Conservation (phyloP, 192 early-diverging fungal species). For the Backusella tarrabulga region DNA sequence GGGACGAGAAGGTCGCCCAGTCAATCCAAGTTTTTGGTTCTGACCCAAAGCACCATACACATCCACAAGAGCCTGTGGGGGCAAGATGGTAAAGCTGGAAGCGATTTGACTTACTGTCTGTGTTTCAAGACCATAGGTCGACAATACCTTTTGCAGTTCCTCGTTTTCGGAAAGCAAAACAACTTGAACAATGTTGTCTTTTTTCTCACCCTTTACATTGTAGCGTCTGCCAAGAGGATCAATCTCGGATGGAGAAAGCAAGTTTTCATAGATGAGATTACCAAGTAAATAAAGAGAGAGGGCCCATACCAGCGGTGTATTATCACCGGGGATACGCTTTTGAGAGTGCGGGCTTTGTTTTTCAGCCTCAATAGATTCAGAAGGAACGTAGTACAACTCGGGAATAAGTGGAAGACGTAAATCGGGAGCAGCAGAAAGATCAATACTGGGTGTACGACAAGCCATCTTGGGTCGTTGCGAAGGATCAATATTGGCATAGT, state of each 20-base stretch:
- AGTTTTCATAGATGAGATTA: conserved; percentile 71
- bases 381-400: conserved; percentile 82
- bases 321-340: conserved; percentile 76
- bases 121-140: conserved; percentile 77
- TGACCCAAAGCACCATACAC: conserved; percentile 71
- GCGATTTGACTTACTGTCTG: conserved; percentile 71
- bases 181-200: conserved; percentile 73
- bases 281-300: conserved; percentile 80
- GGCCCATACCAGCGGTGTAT: conserved; percentile 86
- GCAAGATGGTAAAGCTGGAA: conserved; percentile 63
- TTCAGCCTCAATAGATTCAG: conserved; percentile 70
- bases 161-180: conserved; percentile 74
- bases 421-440: conserved; percentile 7
- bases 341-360: conserved; percentile 66
- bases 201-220: conserved; percentile 46
- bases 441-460: neutral
- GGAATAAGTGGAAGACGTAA: conserved; percentile 56
- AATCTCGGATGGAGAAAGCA: conserved; percentile 74
- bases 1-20: conserved; percentile 74
- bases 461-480: neutral
- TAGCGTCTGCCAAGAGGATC: conserved; percentile 81
- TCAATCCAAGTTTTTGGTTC: conserved; percentile 75
- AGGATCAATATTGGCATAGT: neutral
- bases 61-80: conserved; percentile 73
- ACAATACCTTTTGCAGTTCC: conserved; percentile 66